Percentiles rank a stretch among this genome's conserved stretches.
These are phyloP conservation scores for Yamadazyma scolyti DNA, from an alignment of 805 yeast species.

Conservation along the genomic window DNA sequence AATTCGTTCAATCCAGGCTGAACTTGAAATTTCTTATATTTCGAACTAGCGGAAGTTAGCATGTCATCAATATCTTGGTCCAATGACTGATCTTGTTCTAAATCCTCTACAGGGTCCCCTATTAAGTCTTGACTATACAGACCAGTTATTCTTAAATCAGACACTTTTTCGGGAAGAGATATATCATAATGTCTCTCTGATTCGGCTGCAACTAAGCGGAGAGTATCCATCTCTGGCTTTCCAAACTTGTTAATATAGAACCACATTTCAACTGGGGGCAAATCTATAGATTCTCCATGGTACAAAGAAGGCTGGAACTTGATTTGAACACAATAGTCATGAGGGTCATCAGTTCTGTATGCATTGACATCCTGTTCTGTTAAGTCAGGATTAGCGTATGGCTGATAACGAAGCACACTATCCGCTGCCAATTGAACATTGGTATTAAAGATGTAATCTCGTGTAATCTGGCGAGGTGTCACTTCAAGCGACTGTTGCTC, in stretches of 20 bases:
- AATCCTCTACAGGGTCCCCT: conserved; percentile 18
- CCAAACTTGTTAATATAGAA: conserved; percentile 36
- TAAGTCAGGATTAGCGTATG: conserved; percentile 13
- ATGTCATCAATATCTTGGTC: conserved; percentile 3
- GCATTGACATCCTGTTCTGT: conserved; percentile 18
- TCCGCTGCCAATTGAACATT: conserved; percentile 30
- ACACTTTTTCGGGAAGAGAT: conserved; percentile 34
- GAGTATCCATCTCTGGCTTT: conserved; percentile 32
- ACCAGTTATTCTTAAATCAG: conserved; percentile 47
- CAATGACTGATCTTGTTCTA: conserved; percentile 4
- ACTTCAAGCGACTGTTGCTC: conserved; percentile 8
- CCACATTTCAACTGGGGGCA: conserved; percentile 60
- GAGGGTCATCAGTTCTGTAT: conserved; percentile 21
- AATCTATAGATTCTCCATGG: conserved; percentile 13
- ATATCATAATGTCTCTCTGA: conserved; percentile 41
- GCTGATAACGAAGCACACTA: conserved; percentile 26
- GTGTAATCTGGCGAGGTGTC: neutral
- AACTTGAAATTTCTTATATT: conserved; percentile 23
- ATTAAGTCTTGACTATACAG: conserved; percentile 35
- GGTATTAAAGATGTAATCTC: conserved; percentile 26
- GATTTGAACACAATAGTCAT: conserved; percentile 40
- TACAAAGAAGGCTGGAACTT: conserved; percentile 37
- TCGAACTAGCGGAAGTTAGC: conserved; percentile 17
- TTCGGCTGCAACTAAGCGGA: conserved; percentile 43
- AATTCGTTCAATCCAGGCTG: conserved; percentile 45